phyloP scores from a whole-genome alignment of 2,329 filamentous ascomycete genomes.

The Claviceps sp. region DNA sequence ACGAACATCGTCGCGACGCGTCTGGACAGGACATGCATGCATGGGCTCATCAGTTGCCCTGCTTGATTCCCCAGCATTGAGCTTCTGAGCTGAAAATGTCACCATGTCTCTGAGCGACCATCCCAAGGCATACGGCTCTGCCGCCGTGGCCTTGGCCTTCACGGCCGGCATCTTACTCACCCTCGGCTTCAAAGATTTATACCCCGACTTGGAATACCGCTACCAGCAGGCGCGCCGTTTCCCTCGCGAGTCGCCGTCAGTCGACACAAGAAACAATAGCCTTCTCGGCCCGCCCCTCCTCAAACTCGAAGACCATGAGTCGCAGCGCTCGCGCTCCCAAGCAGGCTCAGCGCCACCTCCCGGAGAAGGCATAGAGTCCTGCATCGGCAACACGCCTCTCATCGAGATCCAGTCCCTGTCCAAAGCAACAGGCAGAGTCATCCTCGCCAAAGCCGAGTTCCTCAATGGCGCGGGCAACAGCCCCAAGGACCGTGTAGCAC shows the following conservation, averaged over 20 bases:
- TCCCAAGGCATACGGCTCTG: slow-evolving; percentile 47
- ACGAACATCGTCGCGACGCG: no score
- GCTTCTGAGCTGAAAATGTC: background rate
- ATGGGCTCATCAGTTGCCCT: background rate
- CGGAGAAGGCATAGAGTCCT: slow-evolving; percentile 69
- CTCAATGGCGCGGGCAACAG: slow-evolving; percentile 89
- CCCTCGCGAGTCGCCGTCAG: slow-evolving; percentile 2
- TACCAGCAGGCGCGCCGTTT: slow-evolving; percentile 34
- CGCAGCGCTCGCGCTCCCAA: slow-evolving; percentile 6
- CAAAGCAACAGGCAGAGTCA: slow-evolving; percentile 73
- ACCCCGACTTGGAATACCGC: slow-evolving; percentile 56
- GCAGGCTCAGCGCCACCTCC: background rate
- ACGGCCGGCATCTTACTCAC: slow-evolving; percentile 64
- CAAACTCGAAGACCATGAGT: slow-evolving; percentile 42
- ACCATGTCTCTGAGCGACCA: slow-evolving; percentile 48
- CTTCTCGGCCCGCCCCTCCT: slow-evolving; percentile 33
- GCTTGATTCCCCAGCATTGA: background rate
- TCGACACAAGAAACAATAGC: slow-evolving; percentile 26
- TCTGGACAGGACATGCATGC: background rate
- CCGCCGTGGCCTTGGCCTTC: slow-evolving; percentile 60
- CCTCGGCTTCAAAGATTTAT: slow-evolving; percentile 66
- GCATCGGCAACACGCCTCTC: slow-evolving; percentile 87
- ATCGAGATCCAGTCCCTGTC: slow-evolving; percentile 77
- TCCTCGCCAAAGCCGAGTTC: slow-evolving; percentile 91
- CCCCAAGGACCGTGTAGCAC: slow-evolving; percentile 87